Base-by-base conservation (phyloP, 1,284 basidiomycete genomes). In the Tremellales sp. region DNA sequence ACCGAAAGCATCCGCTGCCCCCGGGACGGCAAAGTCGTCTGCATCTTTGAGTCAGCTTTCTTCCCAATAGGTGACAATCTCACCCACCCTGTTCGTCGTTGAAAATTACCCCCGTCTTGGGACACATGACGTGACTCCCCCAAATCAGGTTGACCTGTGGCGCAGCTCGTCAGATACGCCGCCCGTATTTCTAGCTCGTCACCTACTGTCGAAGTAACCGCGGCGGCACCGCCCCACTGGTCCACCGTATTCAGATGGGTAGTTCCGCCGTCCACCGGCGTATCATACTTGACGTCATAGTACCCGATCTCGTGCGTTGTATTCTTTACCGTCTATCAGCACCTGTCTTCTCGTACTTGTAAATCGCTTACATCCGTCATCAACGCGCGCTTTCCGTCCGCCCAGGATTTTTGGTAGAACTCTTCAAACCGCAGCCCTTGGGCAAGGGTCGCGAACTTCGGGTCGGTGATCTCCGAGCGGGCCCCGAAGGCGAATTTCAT, bases 21-120 rank as follows among this genome's bases (percentile, higher is more conserved):
- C 89, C 0, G 89, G 90, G 1, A 78, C 84, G 7, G 87, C 85
- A 67, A 93, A 93, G 69, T 95, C 91, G 58, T 91, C 87, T 84
- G 27, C 21, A 16, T 22, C 16, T 47, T 25, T 18, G 26, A 26
- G 35, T 48, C 34, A 28, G 21, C 34, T 12, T 26, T 32, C 12
- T 35, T 27, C n/a, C 19, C 6, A 18, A 29, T 26, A 8, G 3
- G 18, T 6, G 1, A 24, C 4, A 10, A 47, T 18, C 5, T 4
- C 16, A 53, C 58, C 39, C 43, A 65, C 65, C 65, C 46, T 61
- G 60, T 75, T 94, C 88, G 63, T 97, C 83, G 64, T 97, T 95
- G 37, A 97, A 72, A 44, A 97, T 81, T 24, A 97, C 78, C 0
- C 92, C 93, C 0, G 89, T 93, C 31, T 81, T 78, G 0, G 85